phyloP scores from a whole-genome alignment of 495 filamentous ascomycete species.

The Podospora fimiseda region DNA sequence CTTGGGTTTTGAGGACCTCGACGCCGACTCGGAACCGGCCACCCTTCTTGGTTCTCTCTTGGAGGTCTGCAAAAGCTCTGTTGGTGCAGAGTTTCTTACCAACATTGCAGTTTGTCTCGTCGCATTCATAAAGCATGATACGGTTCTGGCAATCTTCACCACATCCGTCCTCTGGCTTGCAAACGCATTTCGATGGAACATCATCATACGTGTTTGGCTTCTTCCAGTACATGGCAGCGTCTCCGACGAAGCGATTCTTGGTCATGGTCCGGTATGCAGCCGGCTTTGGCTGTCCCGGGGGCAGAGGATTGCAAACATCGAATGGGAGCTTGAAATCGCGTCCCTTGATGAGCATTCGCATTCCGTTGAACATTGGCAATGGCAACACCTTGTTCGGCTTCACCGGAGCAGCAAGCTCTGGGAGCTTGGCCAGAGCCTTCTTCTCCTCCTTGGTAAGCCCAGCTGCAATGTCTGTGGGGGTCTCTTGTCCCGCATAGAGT shows the following conservation, averaged over 20 bases:
- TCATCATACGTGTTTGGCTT: conserved; percentile 66
- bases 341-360: conserved; percentile 53
- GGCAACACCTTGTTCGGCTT: conserved; percentile 39
- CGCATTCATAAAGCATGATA: conserved; percentile 96
- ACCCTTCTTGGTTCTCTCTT: conserved; percentile 66
- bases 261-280: conserved; percentile 85
- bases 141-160: conserved; percentile 87
- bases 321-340: conserved; percentile 85
- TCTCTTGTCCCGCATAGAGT: conserved; percentile 80
- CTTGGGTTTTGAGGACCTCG: conserved; percentile 83
- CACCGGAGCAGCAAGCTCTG: conserved; percentile 38
- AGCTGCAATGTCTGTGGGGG: conserved; percentile 51
- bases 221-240: conserved; percentile 80
- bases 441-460: conserved; percentile 51
- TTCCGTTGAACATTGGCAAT: conserved; percentile 38
- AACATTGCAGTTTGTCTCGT: conserved; percentile 78
- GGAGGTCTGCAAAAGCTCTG: conserved; percentile 75
- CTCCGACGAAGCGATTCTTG: conserved; percentile 89
- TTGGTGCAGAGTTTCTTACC: conserved; percentile 69
- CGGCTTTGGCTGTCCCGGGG: conserved; percentile 79
- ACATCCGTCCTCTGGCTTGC: conserved; percentile 69
- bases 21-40: conserved; percentile 86
- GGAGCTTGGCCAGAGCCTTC: conserved; percentile 52
- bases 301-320: conserved; percentile 80
- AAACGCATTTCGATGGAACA: conserved; percentile 71